These are phyloP conservation scores for Cryptococcus jaspeensis DNA, from an alignment of 1,284 basidiomycete genomes.

Conservation along the genomic window DNA sequence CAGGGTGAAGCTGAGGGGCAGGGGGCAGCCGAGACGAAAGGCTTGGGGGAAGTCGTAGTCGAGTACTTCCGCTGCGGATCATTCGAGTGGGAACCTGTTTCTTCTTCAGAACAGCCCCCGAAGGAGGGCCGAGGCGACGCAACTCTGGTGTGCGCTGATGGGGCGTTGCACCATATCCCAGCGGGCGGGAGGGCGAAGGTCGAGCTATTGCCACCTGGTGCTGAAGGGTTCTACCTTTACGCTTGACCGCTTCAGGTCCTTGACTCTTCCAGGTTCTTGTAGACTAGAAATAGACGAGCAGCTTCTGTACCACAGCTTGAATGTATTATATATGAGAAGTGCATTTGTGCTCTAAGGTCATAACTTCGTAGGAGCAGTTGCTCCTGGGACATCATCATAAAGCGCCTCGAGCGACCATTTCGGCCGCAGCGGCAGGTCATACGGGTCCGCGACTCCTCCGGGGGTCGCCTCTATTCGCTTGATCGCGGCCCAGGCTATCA, in stretches of 20 bases:
- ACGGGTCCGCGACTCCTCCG: slow-evolving; percentile 55
- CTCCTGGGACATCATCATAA: slow-evolving; percentile 52
- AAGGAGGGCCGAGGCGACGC: not conserved
- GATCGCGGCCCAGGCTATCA: slow-evolving; percentile 90
- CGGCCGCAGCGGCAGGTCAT: slow-evolving; percentile 42
- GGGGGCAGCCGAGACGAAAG: slow-evolving; percentile 37
- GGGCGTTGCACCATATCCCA: slow-evolving; percentile 14
- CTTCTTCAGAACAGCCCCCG: not conserved
- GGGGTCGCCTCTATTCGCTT: slow-evolving; percentile 62
- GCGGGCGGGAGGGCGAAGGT: slow-evolving; percentile 10
- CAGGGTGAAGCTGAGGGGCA: slow-evolving; percentile 24
- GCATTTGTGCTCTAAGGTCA: not conserved
- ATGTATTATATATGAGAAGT: too few relatives aligned
- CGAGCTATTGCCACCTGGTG: not conserved
- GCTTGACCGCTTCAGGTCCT: too few relatives aligned
- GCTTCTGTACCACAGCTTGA: too few relatives aligned
- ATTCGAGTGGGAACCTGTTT: slow-evolving; percentile 74
- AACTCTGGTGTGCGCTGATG: slow-evolving; percentile 22
- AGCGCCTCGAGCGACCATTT: slow-evolving; percentile 56
- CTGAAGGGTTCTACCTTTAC: not conserved
- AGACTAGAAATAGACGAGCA: too few relatives aligned
- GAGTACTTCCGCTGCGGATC: slow-evolving; percentile 78
- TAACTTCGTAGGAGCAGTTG: not conserved
- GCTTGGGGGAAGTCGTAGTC: slow-evolving; percentile 61
- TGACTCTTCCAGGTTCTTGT: not conserved